phyloP scores from a whole-genome alignment of 2,329 filamentous ascomycete genomes.

The Golovinomyces cichoracearum region DNA sequence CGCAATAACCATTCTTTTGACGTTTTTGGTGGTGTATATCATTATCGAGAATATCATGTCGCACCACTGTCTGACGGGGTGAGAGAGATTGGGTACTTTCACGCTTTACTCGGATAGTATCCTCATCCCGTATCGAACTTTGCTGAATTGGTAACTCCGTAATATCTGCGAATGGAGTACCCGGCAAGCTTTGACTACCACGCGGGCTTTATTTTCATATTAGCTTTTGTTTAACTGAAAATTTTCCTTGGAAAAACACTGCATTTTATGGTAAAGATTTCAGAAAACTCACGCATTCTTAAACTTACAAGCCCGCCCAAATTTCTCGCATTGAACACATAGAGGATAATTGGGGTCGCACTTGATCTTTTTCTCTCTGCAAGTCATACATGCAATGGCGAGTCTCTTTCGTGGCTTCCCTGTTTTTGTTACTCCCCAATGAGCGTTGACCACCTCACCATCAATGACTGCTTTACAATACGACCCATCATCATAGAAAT shows the following conservation, averaged over 20 bases:
- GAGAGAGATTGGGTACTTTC: no score
- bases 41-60: constrained; percentile 11
- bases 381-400: constrained; percentile 78
- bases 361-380: constrained; percentile 92
- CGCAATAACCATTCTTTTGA: constrained; percentile 11
- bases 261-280: no score
- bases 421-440: constrained; percentile 83
- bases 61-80: no score
- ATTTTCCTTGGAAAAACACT: no score
- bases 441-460: constrained; percentile 64
- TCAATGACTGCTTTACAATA: constrained; percentile 66
- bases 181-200: constrained; percentile 15
- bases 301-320: constrained; percentile 60
- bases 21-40: constrained; percentile 13
- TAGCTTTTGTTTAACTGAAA: constrained; percentile 17
- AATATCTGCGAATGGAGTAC: constrained; percentile 14
- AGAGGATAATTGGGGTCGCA: constrained; percentile 72
- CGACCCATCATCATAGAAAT: constrained; percentile 64
- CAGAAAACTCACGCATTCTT: constrained; percentile 60
- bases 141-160: constrained; percentile 12
- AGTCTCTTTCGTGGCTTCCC: constrained; percentile 78
- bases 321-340: constrained; percentile 80
- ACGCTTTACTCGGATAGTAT: constrained; percentile 12
- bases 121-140: constrained; percentile 10
- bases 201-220: constrained; percentile 15